phyloP scores from a whole-genome alignment of 805 yeast genomes.

The Monosporozyma solicola region DNA sequence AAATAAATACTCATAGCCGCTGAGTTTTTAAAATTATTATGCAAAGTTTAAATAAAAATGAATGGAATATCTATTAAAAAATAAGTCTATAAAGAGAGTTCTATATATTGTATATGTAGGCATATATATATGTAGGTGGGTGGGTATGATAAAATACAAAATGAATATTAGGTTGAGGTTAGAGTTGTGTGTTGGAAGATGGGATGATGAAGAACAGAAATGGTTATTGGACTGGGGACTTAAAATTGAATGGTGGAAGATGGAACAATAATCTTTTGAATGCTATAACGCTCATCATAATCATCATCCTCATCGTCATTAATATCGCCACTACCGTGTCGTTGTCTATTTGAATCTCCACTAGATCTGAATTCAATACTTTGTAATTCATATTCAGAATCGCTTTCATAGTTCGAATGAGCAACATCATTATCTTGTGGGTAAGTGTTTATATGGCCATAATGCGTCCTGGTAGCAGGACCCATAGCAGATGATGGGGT shows the following conservation, averaged over 20 bases:
- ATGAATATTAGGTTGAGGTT: neutral
- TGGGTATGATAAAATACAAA: neutral
- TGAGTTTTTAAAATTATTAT: neutral
- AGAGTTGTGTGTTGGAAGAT: conserved; percentile 21
- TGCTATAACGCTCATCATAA: conserved; percentile 1
- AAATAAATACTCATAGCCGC: neutral
- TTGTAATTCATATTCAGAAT: conserved; percentile 13
- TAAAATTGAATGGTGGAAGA: conserved; percentile 22
- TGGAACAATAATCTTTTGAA: conserved; percentile 14
- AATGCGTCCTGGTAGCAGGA: neutral
- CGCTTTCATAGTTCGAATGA: neutral
- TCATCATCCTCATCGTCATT: neutral
- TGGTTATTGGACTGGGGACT: neutral
- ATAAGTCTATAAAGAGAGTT: neutral
- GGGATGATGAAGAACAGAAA: conserved; percentile 10
- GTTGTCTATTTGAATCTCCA: conserved; percentile 6
- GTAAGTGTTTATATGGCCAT: neutral
- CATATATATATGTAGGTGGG: neutral
- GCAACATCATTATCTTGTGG: neutral
- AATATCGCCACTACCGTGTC: conserved; percentile 1
- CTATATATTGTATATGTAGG: neutral
- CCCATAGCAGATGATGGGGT: neutral
- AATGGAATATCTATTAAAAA: neutral
- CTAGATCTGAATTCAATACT: conserved; percentile 15
- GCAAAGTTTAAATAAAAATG: neutral